Conservation (phyloP, 305 asterid genomes). For the Solanum hybrid region DNA sequence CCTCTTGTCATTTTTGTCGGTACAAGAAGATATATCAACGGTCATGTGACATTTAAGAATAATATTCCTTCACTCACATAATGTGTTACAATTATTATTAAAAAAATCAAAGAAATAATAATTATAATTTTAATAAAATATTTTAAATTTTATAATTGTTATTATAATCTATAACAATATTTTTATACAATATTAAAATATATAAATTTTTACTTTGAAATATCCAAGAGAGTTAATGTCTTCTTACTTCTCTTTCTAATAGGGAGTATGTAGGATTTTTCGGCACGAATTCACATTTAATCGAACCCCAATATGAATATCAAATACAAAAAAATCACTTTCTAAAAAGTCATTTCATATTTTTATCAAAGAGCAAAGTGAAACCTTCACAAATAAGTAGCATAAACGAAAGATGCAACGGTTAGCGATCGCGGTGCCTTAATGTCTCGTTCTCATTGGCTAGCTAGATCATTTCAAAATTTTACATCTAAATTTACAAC, state of each 20-base stretch:
- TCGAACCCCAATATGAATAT: too few relatives aligned
- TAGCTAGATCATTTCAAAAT: neutral
- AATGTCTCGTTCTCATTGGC: neutral
- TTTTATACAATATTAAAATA: neutral
- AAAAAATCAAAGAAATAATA: neutral
- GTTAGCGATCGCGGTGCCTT: neutral
- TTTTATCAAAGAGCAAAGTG: neutral
- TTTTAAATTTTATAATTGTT: neutral
- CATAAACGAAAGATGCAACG: too few relatives aligned
- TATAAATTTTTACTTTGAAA: neutral
- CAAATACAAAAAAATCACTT: neutral
- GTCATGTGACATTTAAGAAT: neutral
- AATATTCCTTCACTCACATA: neutral
- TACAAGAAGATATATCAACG: neutral
- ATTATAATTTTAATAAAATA: too few relatives aligned
- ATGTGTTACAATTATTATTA: neutral
- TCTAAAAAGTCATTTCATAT: neutral
- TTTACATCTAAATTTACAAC: too few relatives aligned
- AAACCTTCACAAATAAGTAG: neutral
- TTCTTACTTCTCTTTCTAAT: neutral
- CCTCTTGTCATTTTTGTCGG: neutral
- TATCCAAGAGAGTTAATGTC: neutral
- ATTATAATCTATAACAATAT: neutral
- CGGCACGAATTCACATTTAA: accelerated
- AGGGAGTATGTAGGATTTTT: too few relatives aligned